Conservation (phyloP, 768 basidiomycete species). For the Solioccasus polychromus region DNA sequence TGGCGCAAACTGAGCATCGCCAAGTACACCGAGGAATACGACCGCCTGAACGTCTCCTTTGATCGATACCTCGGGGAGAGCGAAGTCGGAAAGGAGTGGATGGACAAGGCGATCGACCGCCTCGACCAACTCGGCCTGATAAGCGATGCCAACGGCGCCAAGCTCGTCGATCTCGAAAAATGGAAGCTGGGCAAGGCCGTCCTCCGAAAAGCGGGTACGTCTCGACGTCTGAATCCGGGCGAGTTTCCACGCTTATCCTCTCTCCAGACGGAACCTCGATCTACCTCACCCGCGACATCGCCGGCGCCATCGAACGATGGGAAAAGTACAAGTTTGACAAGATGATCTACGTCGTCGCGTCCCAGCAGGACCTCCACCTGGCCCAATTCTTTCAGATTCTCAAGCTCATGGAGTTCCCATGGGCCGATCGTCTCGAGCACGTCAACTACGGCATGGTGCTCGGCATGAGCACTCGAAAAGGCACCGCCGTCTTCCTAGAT, state of each 20-base stretch:
- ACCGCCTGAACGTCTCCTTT: conserved; percentile 83
- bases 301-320: conserved; percentile 88
- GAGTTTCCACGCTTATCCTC: neutral
- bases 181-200: conserved; percentile 93
- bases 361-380: conserved; percentile 84
- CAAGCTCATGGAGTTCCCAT: conserved; percentile 84
- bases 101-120: conserved; percentile 65
- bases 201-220: conserved; percentile 76
- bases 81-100: conserved; percentile 67
- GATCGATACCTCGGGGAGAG: conserved; percentile 94
- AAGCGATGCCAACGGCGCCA: conserved; percentile 74
- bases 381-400: conserved; percentile 94
- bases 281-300: conserved; percentile 94
- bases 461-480: conserved; percentile 93
- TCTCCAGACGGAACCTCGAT: conserved; percentile 84
- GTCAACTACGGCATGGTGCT: conserved; percentile 90
- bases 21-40: conserved; percentile 88
- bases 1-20: conserved; percentile 91
- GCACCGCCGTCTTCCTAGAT: conserved; percentile 92
- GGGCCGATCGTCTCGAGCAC: conserved; percentile 81
- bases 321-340: conserved; percentile 88
- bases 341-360: conserved; percentile 92
- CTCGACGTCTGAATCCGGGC: too few species aligned
- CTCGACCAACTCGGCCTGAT: conserved; percentile 74
- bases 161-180: conserved; percentile 82